Evolutionary conservation across 2,329 filamentous ascomycete genomes (phyloP), one percentile per base, ranked within the genome.

Genomic region (Phaeophleospora eucalypticola): DNA sequence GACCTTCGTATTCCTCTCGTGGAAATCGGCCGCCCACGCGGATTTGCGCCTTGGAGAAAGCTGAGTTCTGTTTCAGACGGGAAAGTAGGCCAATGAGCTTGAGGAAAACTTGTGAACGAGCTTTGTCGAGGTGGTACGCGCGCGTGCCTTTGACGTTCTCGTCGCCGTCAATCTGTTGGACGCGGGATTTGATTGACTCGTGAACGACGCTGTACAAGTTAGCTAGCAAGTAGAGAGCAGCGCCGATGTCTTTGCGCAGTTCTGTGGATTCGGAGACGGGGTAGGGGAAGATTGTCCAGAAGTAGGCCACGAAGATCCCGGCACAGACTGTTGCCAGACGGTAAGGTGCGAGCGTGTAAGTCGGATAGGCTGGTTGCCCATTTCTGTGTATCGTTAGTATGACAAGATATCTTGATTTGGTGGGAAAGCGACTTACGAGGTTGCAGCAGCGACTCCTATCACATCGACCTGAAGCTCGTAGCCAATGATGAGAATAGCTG

Each of bases 271-370:
- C 86, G 0, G 83, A 84, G 35, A 87, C 74, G 0, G 86, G 84
- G 52, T 78, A 85, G 0, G 86, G 86, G 61, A 89, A 87, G 47
- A 87, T 77, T 0, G 85, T 89, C 84, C 84, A 89, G 59, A 89
- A 72, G 61, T 87, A 89, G 2, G 84, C 84, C 1, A 89, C 79
- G 0, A 79, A 71, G 33, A 85, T 78, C 42, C 86, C 86, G 1
- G 73, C 83, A 0, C 76, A 72, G 1, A 89, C 83, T 1, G 76
- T 78, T 1, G 82, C 84, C 0, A 90, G 71, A 3, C 86, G 79
- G 61, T 88, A 89, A 0, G 85, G 84, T 0, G 80, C 86, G 1
- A 90, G 74, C 17, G 78, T 60, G 58, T 87, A 86, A 14, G 84
- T 84, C 34, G 81, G 77, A 56, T 88, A 88, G 57, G 74, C 83